Base-by-base conservation (phyloP, 257 asterid genomes). In the Misopates orontium region DNA sequence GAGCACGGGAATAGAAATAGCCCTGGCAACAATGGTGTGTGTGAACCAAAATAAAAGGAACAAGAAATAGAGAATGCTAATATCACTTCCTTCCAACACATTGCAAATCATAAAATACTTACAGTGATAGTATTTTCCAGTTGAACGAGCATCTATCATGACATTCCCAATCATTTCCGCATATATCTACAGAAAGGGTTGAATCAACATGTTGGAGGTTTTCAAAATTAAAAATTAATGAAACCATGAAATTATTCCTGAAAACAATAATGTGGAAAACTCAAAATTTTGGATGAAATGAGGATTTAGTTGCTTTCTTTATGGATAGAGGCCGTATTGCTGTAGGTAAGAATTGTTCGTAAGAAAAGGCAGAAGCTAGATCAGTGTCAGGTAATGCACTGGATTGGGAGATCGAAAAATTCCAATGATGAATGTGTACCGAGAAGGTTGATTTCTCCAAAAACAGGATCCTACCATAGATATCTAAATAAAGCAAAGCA, bases 111-210 rank as follows among this genome's bases (percentile, higher is more conserved):
- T 16, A 55, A 4, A 25, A 36, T 10, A 74, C 95, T 76, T 73
- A 87, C 95, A 87, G 39, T 87, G 95, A 23, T 87, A 87, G 68
- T 85, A 87, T 75, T 87, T 87, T 67, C 95, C 95, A 39, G 95
- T 85, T 55, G 95, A 87, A 16, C 90, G 95, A 45, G 92, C 92
- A 85, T 87, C 95, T 44, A 83, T 56, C 95, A 87, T 87, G 60
- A 87, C 95, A 70, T 87, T 85, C 62, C 92, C 92, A 66, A 87
- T 85, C 95, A 85, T 87, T 79, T 87, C 92, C 0, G 95, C 79
- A 68, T 81, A 87, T 79, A 87, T 79, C 95, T 87, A 79, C 69
- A 74, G 62, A 60, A 22, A 55, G 39, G 61, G 41, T 47, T 32
- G 68, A 39, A 63, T 39, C 25, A 14, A 62, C 28, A 62, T 47